Percentiles rank a stretch among this genome's conserved stretches.
These are phyloP conservation scores for Turritis glabra DNA, from an alignment of 345 rosid genomes.

Conservation along the genomic window DNA sequence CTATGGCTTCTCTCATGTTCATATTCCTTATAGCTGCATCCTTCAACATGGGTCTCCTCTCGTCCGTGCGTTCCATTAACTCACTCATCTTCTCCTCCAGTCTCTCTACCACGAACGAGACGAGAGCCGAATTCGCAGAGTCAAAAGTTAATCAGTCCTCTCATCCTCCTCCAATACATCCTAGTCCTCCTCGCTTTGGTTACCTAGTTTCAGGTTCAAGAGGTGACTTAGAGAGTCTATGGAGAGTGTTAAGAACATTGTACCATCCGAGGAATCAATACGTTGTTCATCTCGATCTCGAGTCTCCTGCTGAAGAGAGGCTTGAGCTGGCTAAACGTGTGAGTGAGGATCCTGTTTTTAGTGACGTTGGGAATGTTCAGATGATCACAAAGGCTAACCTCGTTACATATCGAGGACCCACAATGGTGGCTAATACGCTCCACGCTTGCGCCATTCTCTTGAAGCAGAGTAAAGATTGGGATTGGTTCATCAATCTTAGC, in stretches of 20 bases:
- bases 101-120: slow-evolving; percentile 38
- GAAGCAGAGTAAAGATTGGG: slow-evolving; percentile 58
- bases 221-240: slow-evolving; percentile 88
- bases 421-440: slow-evolving; percentile 68
- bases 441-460: slow-evolving; percentile 70
- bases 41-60: slow-evolving; percentile 86
- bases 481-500: slow-evolving; percentile 73
- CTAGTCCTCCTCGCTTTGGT: slow-evolving; percentile 82
- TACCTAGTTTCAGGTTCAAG: slow-evolving; percentile 92
- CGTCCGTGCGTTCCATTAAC: slow-evolving; percentile 72
- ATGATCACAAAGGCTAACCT: slow-evolving; percentile 83
- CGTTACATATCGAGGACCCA: slow-evolving; percentile 61
- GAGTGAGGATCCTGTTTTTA: slow-evolving; percentile 66
- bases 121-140: slow-evolving; percentile 53
- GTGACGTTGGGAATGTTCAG: slow-evolving; percentile 68
- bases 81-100: slow-evolving; percentile 62
- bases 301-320: slow-evolving; percentile 82
- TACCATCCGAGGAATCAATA: slow-evolving; percentile 93
- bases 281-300: slow-evolving; percentile 92
- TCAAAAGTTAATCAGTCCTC: slow-evolving; percentile 44
- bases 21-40: slow-evolving; percentile 73
- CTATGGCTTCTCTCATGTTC: slow-evolving; percentile 75
- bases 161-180: slow-evolving; percentile 44
- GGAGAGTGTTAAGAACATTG: slow-evolving; percentile 87
- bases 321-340: slow-evolving; percentile 74